A percentile compares a stretch with the other conserved stretches of the same genome.
phyloP scores from a whole-genome alignment of 2,329 filamentous ascomycete genomes.

The Cercospora nicotianae region DNA sequence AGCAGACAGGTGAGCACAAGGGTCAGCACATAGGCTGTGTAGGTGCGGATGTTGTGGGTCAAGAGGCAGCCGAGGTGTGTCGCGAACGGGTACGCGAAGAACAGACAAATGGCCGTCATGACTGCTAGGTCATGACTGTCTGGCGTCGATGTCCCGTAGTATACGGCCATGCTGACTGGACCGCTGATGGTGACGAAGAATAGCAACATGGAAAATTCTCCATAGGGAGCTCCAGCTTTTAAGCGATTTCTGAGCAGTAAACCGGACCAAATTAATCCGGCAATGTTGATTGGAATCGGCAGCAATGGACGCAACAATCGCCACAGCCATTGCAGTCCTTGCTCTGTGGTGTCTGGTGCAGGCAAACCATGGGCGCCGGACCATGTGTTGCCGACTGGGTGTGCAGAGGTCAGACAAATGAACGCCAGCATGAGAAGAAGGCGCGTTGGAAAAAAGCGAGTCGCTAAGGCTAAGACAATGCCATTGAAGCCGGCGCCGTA shows the following conservation, averaged over 20 bases:
- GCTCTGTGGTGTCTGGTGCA: neutral
- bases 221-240: neutral
- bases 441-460: neutral
- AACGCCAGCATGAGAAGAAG: neutral
- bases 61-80: too few species aligned
- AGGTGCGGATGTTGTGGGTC: too few species aligned
- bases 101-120: neutral
- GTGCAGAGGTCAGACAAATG: neutral
- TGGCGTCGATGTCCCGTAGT: neutral
- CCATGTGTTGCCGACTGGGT: neutral
- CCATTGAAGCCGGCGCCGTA: too few species aligned
- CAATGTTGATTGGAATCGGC: neutral
- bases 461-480: too few species aligned
- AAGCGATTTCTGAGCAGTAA: neutral
- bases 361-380: neutral
- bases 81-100: too few species aligned
- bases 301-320: neutral
- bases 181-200: neutral
- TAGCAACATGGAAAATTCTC: neutral
- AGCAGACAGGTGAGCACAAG: too few species aligned
- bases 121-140: neutral
- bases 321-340: neutral
- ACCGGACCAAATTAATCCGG: neutral
- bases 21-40: too few species aligned
- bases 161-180: neutral